phyloP scores from a whole-genome alignment of 2,329 filamentous ascomycete species.

The Diaporthe velutina region DNA sequence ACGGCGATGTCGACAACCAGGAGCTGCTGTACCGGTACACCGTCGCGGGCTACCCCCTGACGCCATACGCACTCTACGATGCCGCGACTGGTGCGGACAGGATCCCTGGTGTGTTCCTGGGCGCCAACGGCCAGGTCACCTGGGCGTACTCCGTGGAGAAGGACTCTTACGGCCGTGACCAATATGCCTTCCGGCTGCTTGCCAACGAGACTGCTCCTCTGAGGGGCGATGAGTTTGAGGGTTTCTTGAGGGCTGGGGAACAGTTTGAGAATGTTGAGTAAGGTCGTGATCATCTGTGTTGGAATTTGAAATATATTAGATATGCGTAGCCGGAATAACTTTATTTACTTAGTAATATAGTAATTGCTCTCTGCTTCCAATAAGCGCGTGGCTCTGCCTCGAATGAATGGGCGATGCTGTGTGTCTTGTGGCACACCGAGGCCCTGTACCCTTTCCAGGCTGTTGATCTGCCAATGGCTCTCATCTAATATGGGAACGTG shows the following conservation, averaged over 20 bases:
- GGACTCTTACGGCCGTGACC: neutral
- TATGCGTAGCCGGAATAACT: neutral
- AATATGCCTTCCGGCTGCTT: neutral
- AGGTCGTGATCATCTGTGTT: no score
- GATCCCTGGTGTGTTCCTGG: conserved; percentile 5
- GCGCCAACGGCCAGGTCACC: neutral
- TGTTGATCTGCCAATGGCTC: no score
- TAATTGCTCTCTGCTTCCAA: no score
- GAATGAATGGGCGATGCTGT: no score
- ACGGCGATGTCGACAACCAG: neutral
- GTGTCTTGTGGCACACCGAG: no score
- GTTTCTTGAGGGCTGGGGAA: neutral
- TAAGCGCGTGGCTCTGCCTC: no score
- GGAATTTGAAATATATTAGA: neutral
- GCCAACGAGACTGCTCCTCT: conserved; percentile 1
- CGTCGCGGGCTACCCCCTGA: conserved; percentile 2
- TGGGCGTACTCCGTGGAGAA: conserved; percentile 3
- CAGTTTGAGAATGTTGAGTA: neutral
- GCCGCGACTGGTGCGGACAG: neutral
- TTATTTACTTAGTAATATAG: neutral
- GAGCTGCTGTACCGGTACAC: conserved; percentile 6
- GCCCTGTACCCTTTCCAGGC: no score
- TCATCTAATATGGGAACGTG: no score
- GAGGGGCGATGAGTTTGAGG: conserved; percentile 14
- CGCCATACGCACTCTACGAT: neutral